Evolutionary conservation across 2,329 filamentous ascomycete genomes (phyloP), one percentile per base, ranked within the genome.

Genomic region (Scedosporium aurantiacum): DNA sequence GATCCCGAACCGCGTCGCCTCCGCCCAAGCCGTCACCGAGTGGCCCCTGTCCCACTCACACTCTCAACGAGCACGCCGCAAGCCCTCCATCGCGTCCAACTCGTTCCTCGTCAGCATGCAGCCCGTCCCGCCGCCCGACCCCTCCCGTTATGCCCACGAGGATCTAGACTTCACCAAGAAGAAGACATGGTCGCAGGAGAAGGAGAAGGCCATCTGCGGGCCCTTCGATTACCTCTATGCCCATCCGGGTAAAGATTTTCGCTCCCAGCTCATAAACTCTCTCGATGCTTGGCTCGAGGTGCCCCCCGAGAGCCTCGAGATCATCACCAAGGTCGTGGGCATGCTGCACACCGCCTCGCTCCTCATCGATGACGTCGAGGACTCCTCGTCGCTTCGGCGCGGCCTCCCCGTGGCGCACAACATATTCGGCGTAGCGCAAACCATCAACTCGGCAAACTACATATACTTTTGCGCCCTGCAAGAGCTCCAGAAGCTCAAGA

Each of bases 361-460:
- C 61, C 82, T 95, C 25, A 84, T 95, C 62, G 91, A 96, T 74
- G 91, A 96, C 72, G 90, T 96, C 5, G 89, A 96, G 76, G 91
- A 96, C 74, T 85, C 82, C 50, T 91, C 88, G 2, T 75, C 85
- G 64, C 80, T 95, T 28, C 86, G 91, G 47, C 83, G 91, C 47
- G 90, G 91, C 50, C 80, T 90, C 45, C 91, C 91, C 12, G 90
- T 93, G 21, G 89, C 91, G 2, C 89, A 96, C 74, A 84, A 79
- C 71, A 91, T 96, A 67, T 96, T 92, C 69, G 91, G 91, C 64
- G 85, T 88, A 3, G 86, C 91, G 5, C 91, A 96, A 74, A 94
- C 90, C 52, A 94, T 96, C 75, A 96, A 96, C 74, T 88, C 86
- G 58, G 90, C 90, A 65, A 96, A 95, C 74, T 95, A 95, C 74